phyloP scores from a whole-genome alignment of 352 stramenopile genomes.

The Phytopythium helicoides region DNA sequence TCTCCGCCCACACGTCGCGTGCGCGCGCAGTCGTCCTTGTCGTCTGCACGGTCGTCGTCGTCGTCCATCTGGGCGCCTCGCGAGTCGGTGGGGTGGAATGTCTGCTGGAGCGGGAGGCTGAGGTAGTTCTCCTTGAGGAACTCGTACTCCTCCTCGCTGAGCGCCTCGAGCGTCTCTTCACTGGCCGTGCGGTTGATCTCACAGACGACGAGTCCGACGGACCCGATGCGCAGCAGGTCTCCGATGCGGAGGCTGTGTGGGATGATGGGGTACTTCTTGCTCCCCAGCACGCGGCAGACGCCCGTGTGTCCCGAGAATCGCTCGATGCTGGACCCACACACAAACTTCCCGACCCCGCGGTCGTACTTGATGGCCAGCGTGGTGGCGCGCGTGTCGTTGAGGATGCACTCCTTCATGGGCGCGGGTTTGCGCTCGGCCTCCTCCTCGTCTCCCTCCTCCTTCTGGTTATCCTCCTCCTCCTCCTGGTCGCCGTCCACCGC shows the following conservation, averaged over 20 bases:
- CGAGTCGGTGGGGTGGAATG: slow-evolving; percentile 64
- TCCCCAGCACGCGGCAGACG: slow-evolving; percentile 88
- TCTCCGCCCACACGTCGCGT: slow-evolving; percentile 38
- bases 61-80: slow-evolving; percentile 22
- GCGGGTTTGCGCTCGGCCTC: neutral
- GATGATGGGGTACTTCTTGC: slow-evolving; percentile 82
- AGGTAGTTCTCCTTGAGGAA: slow-evolving; percentile 89
- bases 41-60: slow-evolving; percentile 23
- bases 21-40: slow-evolving; percentile 23
- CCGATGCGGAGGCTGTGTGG: slow-evolving; percentile 73
- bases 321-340: slow-evolving; percentile 86
- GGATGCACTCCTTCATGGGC: slow-evolving; percentile 76
- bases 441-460: slow-evolving; percentile 11
- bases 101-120: slow-evolving; percentile 78
- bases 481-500: slow-evolving; percentile 8
- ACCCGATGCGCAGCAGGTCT: slow-evolving; percentile 88
- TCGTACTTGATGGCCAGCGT: slow-evolving; percentile 80
- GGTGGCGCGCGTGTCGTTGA: slow-evolving; percentile 80
- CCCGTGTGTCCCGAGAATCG: slow-evolving; percentile 90
- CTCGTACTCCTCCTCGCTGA: slow-evolving; percentile 84
- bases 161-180: slow-evolving; percentile 66
- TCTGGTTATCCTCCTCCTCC: slow-evolving; percentile 5
- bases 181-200: slow-evolving; percentile 79
- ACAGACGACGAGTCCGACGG: slow-evolving; percentile 89
- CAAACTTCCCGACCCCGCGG: slow-evolving; percentile 55